Evolutionary conservation across 768 basidiomycete genomes (phyloP), one percentile per base, ranked within the genome.

Genomic region (Suillus hirtellus): DNA sequence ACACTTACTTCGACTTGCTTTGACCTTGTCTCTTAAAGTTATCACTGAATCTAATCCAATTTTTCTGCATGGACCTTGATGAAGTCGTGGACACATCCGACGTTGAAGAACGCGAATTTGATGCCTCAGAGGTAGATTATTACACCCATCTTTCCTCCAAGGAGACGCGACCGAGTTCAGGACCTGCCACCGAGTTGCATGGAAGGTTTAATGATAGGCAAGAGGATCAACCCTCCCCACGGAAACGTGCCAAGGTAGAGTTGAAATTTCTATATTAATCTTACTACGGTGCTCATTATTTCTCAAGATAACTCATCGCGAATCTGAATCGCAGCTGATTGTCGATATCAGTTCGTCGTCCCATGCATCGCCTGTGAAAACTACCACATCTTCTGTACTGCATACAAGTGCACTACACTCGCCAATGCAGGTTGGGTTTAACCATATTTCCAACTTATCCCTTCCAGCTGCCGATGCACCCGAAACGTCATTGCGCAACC

Each of bases 61-160:
- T 19, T 60, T 7, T 50, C 19, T 53, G 60, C 27, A 77, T 78
- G 75, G 67, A 75, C 46, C 72, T 76, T 47, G 77, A 77, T 7
- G 85, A 85, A 50, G 69, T 83, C 55, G 82, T 89, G 15, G 86
- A 86, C 68, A 88, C 88, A 19, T 89, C 87, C 4, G 88, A 89
- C 66, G 73, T 77, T 54, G 88, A 88, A 67, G 88, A 89, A 66
- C 78, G 79, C 46, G 84, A 84, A 67, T 64, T 82, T n/a, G 50
- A 63, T 15, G 59, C 65, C 65, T 62, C 68, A 7, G 63, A 72
- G 24, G 53, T 35, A n/a, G 58, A 65, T 49, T 61, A 38, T 12
- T 54, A 60, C 59, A 2, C 17, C 4, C 19, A 31, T 49, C 50
- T 44, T n/a, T 52, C 63, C 34, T 61, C 60, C 17, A 12, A 40